These are phyloP conservation scores for Talaromyces trachyspermus DNA, from an alignment of 495 filamentous ascomycete species.

Conservation along the genomic window DNA sequence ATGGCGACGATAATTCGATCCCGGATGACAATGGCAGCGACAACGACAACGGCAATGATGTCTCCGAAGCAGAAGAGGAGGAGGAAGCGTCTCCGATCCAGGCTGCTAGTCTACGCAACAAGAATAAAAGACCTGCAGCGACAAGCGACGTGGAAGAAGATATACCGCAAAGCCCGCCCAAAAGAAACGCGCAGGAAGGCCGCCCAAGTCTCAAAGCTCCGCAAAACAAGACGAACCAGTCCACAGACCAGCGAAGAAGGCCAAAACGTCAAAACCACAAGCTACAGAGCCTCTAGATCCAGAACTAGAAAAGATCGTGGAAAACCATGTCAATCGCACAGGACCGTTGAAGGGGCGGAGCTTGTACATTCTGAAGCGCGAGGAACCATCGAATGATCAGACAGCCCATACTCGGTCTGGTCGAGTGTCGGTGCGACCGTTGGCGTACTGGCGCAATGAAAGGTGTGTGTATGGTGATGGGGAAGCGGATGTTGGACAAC, in stretches of 20 bases:
- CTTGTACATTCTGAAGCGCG: constrained; percentile 63
- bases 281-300: constrained; percentile 17
- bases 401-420: constrained; percentile 48
- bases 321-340: constrained; percentile 36
- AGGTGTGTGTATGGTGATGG: constrained; percentile 60
- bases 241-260: constrained; percentile 29
- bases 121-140: constrained; percentile 3
- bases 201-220: constrained; percentile 21
- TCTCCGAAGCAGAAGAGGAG: constrained; percentile 26
- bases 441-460: constrained; percentile 87
- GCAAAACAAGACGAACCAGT: constrained; percentile 18
- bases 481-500: constrained; percentile 39
- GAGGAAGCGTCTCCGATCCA: constrained; percentile 30
- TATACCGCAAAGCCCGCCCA: constrained; percentile 11
- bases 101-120: constrained; percentile 11
- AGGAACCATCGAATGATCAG: constrained; percentile 48
- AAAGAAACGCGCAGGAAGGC: constrained; percentile 26
- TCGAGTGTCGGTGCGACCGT: constrained; percentile 57
- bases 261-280: constrained; percentile 19
- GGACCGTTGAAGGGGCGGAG: constrained; percentile 49
- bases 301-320: constrained; percentile 33
- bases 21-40: constrained; percentile 51
- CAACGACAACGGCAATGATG: constrained; percentile 18
- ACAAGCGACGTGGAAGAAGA: constrained; percentile 14
- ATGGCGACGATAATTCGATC: constrained; percentile 37